Base-by-base conservation (phyloP, 106 monocot species). In the Iris macrosiphon region DNA sequence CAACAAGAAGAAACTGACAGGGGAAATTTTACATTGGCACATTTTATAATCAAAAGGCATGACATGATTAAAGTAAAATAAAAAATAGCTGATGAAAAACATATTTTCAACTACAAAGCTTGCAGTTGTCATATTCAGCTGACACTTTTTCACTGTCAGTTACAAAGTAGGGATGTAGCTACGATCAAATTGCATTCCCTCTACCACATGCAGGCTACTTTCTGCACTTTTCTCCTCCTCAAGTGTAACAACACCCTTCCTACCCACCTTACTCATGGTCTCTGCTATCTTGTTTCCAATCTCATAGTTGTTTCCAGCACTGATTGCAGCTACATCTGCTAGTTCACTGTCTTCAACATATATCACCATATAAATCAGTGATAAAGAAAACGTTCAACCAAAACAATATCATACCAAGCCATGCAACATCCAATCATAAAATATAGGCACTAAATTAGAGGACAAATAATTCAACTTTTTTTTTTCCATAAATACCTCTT, bases 131-230 rank as follows among this genome's bases (percentile, higher is more conserved):
- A 68, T 81, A 94, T 59, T 94, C 94, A 44, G 77, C 81, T 23
- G 81, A 65, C 88, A 88, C 89, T 61, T 94, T 94, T 50, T 89
- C 88, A 55, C 84, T 85, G 49, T 94, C 94, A 16, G 84, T 94
- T 21, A 94, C 89, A 45, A 96, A 96, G 65, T 96, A 96, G 2
- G 96, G 14, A 90, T 86, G 32, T 90, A 90, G 18, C 96, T 90
- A 52, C 90, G 85, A 45, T 96, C 96, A 75, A 90, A 96, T 45
- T 96, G 96, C 96, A 96, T 96, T 42, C 96, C 96, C 62, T 96
- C 96, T 6, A 96, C 89, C 22, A 96, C 85, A 48, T 89, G 86
- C 22, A 96, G 89, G 52, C 16, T 71, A 44, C 90, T 96, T 42
- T 96, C 96, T 12, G 89, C 79, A 72, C 96, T 86, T 61, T 80